Evolutionary conservation across 2,329 filamentous ascomycete species (phyloP), one percentile per base, ranked within the genome.

Genomic region (Aspergillus amoenus): DNA sequence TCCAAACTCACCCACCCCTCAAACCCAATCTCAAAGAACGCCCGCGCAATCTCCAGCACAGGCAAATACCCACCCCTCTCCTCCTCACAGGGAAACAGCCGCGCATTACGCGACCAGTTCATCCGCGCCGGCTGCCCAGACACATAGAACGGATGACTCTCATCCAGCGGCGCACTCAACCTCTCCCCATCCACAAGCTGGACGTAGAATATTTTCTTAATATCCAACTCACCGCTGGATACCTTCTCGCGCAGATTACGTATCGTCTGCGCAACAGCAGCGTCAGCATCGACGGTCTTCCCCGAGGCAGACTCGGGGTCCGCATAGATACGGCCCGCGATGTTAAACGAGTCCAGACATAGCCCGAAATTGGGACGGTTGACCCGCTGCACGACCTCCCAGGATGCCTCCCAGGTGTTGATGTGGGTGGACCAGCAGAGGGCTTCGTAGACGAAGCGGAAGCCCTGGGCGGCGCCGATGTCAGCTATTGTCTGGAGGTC

Each of bases 271-370:
- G 72, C 69, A 1, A 89, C 78, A 0, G 79, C 81, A 5, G 76
- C 73, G 2, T 88, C 83, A 7, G 84, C 87, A 58, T 84, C 78
- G 0, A 73, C 61, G 0, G 77, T 83, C 62, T 79, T 79, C 3
- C 87, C 84, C 0, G 76, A 76, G 0, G 75, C 60, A 0, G 79
- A 71, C 0, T 83, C 72, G 0, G 89, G 89, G 65, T 93, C 88
- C 0, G 87, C 89, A 63, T 84, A 93, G 58, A 90, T 83, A 5
- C 85, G 76, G 0, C 84, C 89, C 0, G 88, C 84, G 58, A 93
- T 88, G 71, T 93, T 90, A 76, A 91, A 93, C 0, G 86, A 90
- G 72, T 93, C 89, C 22, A 93, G 79, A 68, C 88, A 91, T 41
- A 91, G 77, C 7, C 89, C 89, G 67, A 93, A 91, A 72, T 93